Base-by-base conservation (phyloP, 2,329 filamentous ascomycete species). In the Rhynchosporium agropyri region DNA sequence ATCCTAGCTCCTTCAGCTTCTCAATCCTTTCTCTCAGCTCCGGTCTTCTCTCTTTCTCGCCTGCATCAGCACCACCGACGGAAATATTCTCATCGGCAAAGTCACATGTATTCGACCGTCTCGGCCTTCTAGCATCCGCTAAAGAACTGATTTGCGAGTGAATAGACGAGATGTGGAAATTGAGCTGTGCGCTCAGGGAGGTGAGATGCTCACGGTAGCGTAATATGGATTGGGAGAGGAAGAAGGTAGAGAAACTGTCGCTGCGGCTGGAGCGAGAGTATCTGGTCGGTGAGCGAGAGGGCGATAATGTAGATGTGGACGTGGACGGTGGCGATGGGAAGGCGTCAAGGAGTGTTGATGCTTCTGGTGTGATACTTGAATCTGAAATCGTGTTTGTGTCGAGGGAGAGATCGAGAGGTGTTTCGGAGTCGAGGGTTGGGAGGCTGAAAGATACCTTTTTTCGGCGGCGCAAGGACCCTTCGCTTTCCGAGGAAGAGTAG, bases 371-470 rank as follows among this genome's bases (percentile, higher is more conserved):
- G 7, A 20, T 26, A 6, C 5, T 8, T 46, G 43, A 3, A n/a
- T 8, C 9, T 28, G 43, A 3, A 8, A 5, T 26, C 26, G 3
- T 29, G 15, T 12, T 29, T 29, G 54, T 12, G 3, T 5, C 28
- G 4, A 46, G 45, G n/a, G 57, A 59, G 7, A 51, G 33, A 15
- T 56, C 33, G 38, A 50, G 45, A 1, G 45, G 42, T 33, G 20
- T 54, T 60, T 65, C 60, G 1, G 61, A 60, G 15, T 45, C 15
- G n/a, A 60, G 45, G 20, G 43, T 58, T 13, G 58, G 48, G 10
- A 57, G 63, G 1, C 62, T 66, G 58, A 74, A 74, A 20, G 72
- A 72, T 29, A 74, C 72, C 57, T 68, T 73, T 63, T 74, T 74
- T 55, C 71, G 67, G 9, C 29, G 36, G 54, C 54, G 38, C 43